phyloP scores from a whole-genome alignment of 768 basidiomycete species.

The Lactarius trivialis region DNA sequence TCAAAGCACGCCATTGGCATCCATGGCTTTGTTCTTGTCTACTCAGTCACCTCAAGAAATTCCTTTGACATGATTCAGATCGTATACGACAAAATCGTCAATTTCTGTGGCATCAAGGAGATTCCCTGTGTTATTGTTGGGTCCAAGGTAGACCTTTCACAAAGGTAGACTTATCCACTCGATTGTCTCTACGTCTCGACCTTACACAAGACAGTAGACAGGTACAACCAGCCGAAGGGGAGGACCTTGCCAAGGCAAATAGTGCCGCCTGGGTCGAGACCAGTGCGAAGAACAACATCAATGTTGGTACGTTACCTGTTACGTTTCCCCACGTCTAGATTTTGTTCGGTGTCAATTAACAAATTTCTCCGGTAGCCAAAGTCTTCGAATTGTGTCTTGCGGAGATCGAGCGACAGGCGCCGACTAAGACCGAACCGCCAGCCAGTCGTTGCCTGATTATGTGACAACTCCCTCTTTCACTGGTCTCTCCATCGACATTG shows the following conservation, averaged over 20 bases:
- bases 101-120: conserved; percentile 75
- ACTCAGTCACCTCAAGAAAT: conserved; percentile 81
- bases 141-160: conserved; percentile 78
- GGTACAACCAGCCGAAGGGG: conserved; percentile 66
- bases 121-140: conserved; percentile 95
- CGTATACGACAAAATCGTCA: conserved; percentile 88
- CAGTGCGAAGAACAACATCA: conserved; percentile 79
- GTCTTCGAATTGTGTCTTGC: conserved; percentile 80
- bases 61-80: conserved; percentile 95
- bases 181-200: neutral
- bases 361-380: conserved; percentile 42
- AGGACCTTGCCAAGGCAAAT: conserved; percentile 63
- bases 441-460: conserved; percentile 47
- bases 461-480: conserved; percentile 32
- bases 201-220: conserved; percentile 45
- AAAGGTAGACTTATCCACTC: conserved; percentile 47
- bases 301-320: conserved; percentile 64
- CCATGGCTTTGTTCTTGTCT: conserved; percentile 95
- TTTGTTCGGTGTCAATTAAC: conserved; percentile 6
- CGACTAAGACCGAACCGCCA: conserved; percentile 39
- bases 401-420: conserved; percentile 74
- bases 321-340: neutral
- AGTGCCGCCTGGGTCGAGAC: conserved; percentile 83
- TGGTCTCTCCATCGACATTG: conserved; percentile 3
- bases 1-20: conserved; percentile 94